A percentile compares a stretch with the other conserved stretches of the same genome.
phyloP scores from a whole-genome alignment of 1,139 yeast species.

The Taphrina confusa region DNA sequence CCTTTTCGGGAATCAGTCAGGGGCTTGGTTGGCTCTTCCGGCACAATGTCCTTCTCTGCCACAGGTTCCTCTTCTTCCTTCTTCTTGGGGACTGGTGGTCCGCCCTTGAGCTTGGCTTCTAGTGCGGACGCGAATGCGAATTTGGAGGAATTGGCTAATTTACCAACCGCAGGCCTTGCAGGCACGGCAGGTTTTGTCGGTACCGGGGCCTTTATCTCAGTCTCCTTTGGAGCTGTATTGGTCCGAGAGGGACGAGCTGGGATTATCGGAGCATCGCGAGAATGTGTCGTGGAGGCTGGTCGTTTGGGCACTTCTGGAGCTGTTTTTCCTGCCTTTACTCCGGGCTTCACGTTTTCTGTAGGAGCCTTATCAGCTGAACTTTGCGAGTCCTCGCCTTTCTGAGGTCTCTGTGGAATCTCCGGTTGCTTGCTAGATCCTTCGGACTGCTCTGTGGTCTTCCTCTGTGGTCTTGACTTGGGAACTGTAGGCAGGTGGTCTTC shows the following conservation, averaged over 20 bases:
- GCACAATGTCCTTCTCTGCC: not conserved
- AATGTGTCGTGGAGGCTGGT: constrained; percentile 6
- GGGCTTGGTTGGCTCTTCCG: constrained; percentile 10
- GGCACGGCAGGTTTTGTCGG: constrained; percentile 27
- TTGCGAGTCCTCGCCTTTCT: constrained; percentile 1
- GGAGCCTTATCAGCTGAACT: not conserved
- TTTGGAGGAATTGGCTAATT: constrained; percentile 17
- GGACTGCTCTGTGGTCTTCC: not conserved
- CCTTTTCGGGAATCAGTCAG: constrained; percentile 31
- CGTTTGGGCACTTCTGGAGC: constrained; percentile 18
- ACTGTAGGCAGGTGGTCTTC: not conserved
- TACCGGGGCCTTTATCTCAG: constrained; percentile 5
- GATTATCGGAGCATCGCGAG: not conserved
- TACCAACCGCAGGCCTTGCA: constrained; percentile 22
- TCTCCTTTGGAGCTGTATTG: constrained; percentile 2
- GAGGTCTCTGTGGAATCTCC: constrained; percentile 11
- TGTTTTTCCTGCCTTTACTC: not conserved
- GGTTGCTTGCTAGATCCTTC: not conserved
- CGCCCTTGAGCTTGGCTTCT: constrained; percentile 27
- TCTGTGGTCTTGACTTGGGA: constrained; percentile 9
- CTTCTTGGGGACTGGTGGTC: constrained; percentile 17
- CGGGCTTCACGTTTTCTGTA: not conserved
- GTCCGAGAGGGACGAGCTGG: constrained; percentile 6
- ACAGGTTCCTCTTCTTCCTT: constrained; percentile 10
- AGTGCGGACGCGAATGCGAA: constrained; percentile 29